A percentile compares a stretch with the other conserved stretches of the same genome.
Conservation (phyloP, 2,329 filamentous ascomycete genomes). For the Thermothelomyces thermophilus region DNA sequence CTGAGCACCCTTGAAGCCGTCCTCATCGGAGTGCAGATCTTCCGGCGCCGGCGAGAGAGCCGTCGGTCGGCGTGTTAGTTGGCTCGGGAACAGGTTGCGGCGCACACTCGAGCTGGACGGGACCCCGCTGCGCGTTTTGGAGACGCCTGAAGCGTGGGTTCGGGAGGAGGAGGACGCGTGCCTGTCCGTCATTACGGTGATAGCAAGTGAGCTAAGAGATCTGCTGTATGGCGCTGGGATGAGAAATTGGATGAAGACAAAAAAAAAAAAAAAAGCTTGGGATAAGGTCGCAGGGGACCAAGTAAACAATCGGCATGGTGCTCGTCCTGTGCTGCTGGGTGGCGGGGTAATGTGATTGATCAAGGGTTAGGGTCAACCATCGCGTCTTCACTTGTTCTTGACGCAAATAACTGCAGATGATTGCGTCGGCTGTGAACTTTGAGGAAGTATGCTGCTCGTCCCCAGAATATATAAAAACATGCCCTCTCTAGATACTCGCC, state of each 20-base stretch:
- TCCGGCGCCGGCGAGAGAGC: conserved; percentile 38
- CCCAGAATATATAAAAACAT: too few relatives aligned
- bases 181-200: conserved; percentile 22
- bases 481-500: too few relatives aligned
- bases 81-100: conserved; percentile 54
- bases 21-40: conserved; percentile 43
- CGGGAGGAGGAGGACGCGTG: conserved; percentile 14
- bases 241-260: not conserved
- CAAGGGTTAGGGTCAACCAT: not conserved
- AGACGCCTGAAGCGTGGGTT: conserved; percentile 9
- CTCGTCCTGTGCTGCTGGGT: too few relatives aligned
- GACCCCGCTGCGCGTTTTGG: conserved; percentile 12
- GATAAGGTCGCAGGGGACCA: too few relatives aligned
- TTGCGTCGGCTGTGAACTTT: too few relatives aligned
- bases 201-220: not conserved
- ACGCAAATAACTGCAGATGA: not conserved
- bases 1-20: conserved; percentile 20
- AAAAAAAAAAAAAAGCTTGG: too few relatives aligned
- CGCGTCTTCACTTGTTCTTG: too few relatives aligned
- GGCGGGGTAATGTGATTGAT: too few relatives aligned
- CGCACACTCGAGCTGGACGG: conserved; percentile 33
- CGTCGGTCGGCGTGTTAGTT: conserved; percentile 52
- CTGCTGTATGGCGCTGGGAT: too few relatives aligned
- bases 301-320: too few relatives aligned
- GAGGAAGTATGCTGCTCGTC: too few relatives aligned